phyloP scores from a whole-genome alignment of 768 basidiomycete genomes.

The Suillus brevipes region DNA sequence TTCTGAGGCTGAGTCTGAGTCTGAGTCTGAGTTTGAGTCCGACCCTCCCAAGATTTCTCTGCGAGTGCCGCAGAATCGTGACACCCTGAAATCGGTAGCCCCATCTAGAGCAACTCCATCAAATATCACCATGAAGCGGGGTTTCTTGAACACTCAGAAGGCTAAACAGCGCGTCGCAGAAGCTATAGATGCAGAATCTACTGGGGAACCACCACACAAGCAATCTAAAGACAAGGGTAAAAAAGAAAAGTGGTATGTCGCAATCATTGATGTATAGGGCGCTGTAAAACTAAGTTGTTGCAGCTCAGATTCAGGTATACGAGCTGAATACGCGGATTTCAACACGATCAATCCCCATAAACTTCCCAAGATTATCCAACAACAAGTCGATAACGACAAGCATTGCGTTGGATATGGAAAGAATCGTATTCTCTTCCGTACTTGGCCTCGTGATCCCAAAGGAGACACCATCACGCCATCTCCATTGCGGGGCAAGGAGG shows the following conservation, averaged over 20 bases:
- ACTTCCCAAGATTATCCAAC: neutral
- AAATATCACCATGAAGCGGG: conserved; percentile 24
- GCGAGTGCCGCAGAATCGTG: no score
- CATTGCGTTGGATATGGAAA: neutral
- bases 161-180: conserved; percentile 14
- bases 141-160: conserved; percentile 16
- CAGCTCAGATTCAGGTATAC: no score
- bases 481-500: conserved; percentile 15
- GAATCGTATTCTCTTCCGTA: conserved; percentile 23
- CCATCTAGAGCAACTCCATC: neutral
- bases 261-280: neutral
- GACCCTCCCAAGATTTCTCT: no score
- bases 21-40: no score
- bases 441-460: conserved; percentile 26
- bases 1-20: no score
- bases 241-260: neutral
- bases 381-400: neutral
- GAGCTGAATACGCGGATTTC: neutral
- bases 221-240: neutral
- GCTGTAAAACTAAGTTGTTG: neutral
- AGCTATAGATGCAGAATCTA: neutral
- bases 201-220: neutral
- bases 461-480: conserved; percentile 11
- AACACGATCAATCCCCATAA: neutral
- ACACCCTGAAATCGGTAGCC: no score